A percentile compares a stretch with the other conserved stretches of the same genome.
phyloP scores from a whole-genome alignment of 805 yeast species.

The Grigorovia jiainica region DNA sequence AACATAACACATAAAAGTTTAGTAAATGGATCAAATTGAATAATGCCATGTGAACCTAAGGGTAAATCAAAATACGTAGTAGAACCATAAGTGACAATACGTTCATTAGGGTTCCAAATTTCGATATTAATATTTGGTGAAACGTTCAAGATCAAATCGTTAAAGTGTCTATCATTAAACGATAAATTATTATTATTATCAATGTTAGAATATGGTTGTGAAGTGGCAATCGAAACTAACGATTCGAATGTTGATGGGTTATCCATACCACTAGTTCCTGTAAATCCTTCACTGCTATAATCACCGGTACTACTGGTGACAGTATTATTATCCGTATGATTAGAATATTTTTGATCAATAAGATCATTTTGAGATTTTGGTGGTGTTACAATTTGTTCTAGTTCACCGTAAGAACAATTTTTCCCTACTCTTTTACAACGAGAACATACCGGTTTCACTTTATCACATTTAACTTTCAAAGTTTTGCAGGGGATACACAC shows the following conservation, averaged over 20 bases:
- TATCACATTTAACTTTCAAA: conserved; percentile 17
- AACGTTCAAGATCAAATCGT: neutral
- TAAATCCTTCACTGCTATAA: neutral
- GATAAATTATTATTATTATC: neutral
- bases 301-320: neutral
- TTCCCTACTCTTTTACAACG: conserved; percentile 8
- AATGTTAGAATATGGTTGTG: neutral
- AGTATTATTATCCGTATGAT: neutral
- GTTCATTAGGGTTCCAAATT: conserved; percentile 13
- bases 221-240: neutral
- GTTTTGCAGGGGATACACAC: conserved; percentile 13
- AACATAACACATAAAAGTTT: conserved; percentile 10
- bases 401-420: conserved; percentile 10
- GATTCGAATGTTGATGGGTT: neutral
- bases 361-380: conserved; percentile 3
- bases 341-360: neutral
- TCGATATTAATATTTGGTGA: conserved; percentile 4
- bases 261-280: neutral
- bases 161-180: neutral
- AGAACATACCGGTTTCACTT: conserved; percentile 13
- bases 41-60: conserved; percentile 9
- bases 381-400: neutral
- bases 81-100: conserved; percentile 10
- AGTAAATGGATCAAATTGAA: conserved; percentile 11
- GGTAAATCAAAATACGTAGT: conserved; percentile 13